Conservation (phyloP, 257 asterid species). For the Solanum corneliomulleri region DNA sequence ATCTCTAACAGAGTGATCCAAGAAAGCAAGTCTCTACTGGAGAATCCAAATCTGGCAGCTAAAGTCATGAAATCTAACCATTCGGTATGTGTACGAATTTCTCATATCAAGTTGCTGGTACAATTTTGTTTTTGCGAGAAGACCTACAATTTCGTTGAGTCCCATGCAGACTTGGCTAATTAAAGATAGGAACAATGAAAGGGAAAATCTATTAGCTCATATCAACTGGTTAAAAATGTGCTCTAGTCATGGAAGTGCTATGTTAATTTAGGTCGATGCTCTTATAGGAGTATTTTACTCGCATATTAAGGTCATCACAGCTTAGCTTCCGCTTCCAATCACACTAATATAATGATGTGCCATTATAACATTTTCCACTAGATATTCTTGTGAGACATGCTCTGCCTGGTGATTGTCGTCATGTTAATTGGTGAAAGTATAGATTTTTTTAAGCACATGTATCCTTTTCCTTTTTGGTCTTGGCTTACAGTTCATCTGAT, state of each 20-base stretch:
- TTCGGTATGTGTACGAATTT: slow-evolving; percentile 23
- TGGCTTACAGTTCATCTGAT: background rate
- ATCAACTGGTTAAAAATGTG: background rate
- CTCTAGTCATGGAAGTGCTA: background rate
- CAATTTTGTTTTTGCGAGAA: background rate
- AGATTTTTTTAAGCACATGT: background rate
- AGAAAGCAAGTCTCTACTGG: slow-evolving; percentile 87
- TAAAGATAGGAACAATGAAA: background rate
- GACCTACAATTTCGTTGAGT: background rate
- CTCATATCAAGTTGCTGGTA: background rate
- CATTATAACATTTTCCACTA: background rate
- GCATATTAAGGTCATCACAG: background rate
- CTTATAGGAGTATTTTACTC: background rate
- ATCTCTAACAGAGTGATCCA: slow-evolving; percentile 93
- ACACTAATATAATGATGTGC: background rate
- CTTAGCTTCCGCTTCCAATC: background rate
- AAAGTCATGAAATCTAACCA: slow-evolving; percentile 31
- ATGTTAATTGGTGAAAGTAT: background rate
- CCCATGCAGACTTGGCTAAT: background rate
- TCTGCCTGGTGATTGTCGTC: background rate
- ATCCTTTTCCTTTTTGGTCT: background rate
- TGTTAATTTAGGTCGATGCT: background rate
- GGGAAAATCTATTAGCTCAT: background rate
- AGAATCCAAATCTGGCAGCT: slow-evolving; percentile 71
- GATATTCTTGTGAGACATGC: background rate